phyloP scores from a whole-genome alignment of 176 grass and related monocot species.

The Cenchrus americanus region DNA sequence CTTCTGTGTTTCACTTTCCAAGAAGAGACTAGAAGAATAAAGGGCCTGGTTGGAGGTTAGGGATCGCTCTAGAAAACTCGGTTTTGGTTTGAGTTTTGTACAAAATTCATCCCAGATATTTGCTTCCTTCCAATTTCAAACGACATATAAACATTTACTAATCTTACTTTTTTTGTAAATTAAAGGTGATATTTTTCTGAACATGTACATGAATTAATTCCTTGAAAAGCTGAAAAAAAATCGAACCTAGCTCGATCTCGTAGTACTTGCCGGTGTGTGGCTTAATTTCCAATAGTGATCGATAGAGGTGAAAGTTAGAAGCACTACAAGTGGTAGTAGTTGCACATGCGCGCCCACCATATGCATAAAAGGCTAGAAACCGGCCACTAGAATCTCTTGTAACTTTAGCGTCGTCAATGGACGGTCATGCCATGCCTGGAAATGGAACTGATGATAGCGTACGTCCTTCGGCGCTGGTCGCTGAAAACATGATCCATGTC shows the following conservation, averaged over 20 bases:
- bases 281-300: no score
- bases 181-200: not conserved
- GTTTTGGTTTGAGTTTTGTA: no score
- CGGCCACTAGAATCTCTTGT: not conserved
- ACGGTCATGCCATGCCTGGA: not conserved
- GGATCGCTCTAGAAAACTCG: no score
- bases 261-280: not conserved
- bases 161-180: not conserved
- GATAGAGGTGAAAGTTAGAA: no score
- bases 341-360: not conserved
- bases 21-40: not conserved
- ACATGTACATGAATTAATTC: not conserved
- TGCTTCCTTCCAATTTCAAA: no score
- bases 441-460: not conserved
- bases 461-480: not conserved
- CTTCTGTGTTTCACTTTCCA: not conserved
- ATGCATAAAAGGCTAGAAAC: not conserved
- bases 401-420: no score
- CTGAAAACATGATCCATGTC: not conserved
- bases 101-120: no score
- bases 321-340: not conserved
- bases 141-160: not conserved
- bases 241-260: not conserved
- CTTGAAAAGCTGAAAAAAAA: not conserved
- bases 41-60: no score